Conservation (phyloP, 768 basidiomycete genomes). For the Kwoniella heveanensis region DNA sequence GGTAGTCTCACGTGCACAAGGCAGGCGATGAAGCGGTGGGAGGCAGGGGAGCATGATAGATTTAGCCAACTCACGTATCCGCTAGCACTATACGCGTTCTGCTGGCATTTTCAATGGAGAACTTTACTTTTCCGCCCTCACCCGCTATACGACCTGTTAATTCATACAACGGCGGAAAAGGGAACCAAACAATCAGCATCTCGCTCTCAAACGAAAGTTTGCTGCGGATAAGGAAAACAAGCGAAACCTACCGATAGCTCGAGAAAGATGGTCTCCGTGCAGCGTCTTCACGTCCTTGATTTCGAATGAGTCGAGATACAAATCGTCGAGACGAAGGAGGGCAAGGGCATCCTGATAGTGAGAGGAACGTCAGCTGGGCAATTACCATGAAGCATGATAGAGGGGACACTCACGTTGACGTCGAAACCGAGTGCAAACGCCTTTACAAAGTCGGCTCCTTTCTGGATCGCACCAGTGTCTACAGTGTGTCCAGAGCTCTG, state of each 20-base stretch:
- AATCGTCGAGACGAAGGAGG: constrained; percentile 88
- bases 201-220: too few relatives aligned
- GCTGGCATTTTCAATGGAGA: constrained; percentile 95
- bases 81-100: constrained; percentile 97
- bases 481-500: constrained; percentile 92
- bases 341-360: constrained; percentile 82
- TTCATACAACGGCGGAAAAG: neutral
- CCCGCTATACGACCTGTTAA: constrained; percentile 88
- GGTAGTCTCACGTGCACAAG: too few relatives aligned
- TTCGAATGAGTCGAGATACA: constrained; percentile 97
- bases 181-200: neutral
- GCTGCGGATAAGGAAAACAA: too few relatives aligned
- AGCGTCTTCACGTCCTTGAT: constrained; percentile 99
- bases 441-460: constrained; percentile 95
- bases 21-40: too few relatives aligned
- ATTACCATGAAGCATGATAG: too few relatives aligned
- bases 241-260: constrained; percentile 75
- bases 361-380: too few relatives aligned
- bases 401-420: constrained; percentile 68
- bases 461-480: constrained; percentile 89
- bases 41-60: too few relatives aligned
- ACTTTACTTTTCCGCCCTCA: constrained; percentile 97
- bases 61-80: constrained; percentile 79
- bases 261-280: constrained; percentile 95
- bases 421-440: constrained; percentile 94